Percentiles rank a stretch among this genome's conserved stretches.
These are phyloP conservation scores for Allantophomopsis cytisporea DNA, from an alignment of 2,329 filamentous ascomycete genomes.

Conservation along the genomic window DNA sequence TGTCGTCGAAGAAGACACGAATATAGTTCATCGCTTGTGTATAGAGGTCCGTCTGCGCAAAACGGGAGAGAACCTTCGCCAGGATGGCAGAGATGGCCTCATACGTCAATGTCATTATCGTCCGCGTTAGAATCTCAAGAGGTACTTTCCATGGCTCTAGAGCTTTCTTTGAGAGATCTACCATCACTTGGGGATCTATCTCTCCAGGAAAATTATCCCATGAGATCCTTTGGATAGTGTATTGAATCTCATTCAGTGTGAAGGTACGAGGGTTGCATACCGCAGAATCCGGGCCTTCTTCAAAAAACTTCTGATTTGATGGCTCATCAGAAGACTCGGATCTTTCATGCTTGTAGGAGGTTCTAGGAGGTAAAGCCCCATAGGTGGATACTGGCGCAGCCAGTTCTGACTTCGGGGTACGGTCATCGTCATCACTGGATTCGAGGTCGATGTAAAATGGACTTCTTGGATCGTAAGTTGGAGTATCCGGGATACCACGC, in stretches of 20 bases:
- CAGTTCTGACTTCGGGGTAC: not conserved
- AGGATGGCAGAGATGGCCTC: conserved; percentile 21
- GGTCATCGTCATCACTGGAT: conserved; percentile 3
- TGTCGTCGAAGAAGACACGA: not conserved
- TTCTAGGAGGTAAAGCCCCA: no score
- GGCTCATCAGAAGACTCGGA: no score
- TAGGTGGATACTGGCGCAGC: not conserved
- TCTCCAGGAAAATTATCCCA: conserved; percentile 27
- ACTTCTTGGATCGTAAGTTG: no score
- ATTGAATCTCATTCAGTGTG: no score
- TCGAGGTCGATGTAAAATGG: conserved; percentile 2
- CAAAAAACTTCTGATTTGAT: no score
- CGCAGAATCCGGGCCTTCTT: no score
- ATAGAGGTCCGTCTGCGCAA: conserved; percentile 36
- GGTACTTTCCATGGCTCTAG: conserved; percentile 44
- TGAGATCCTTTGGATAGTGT: no score
- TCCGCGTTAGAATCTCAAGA: conserved; percentile 25
- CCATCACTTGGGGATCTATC: conserved; percentile 44
- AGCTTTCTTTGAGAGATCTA: conserved; percentile 41
- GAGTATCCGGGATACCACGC: no score
- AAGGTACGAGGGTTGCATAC: no score
- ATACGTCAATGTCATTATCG: conserved; percentile 34
- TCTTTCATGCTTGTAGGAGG: no score
- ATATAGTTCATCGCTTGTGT: conserved; percentile 29
- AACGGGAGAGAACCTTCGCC: conserved; percentile 27